Conservation (phyloP, 2,329 filamentous ascomycete genomes). For the Trichoderma sp. region DNA sequence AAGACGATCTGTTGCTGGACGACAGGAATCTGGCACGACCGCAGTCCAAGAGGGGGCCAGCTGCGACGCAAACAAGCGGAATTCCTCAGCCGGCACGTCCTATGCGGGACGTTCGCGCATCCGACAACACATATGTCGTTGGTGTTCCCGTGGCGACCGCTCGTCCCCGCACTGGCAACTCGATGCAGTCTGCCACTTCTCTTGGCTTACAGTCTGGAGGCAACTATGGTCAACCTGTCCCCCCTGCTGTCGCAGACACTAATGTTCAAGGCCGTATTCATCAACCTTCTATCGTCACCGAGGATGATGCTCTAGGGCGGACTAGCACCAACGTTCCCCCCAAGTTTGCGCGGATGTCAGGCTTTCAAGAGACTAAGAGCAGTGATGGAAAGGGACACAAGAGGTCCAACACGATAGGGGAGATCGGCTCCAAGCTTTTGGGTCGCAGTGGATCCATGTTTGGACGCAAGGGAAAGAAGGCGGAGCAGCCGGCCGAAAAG, state of each 20-base stretch:
- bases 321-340: constrained; percentile 57
- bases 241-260: constrained; percentile 81
- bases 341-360: constrained; percentile 57
- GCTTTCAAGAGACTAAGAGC: constrained; percentile 52
- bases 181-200: constrained; percentile 66
- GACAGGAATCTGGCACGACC: constrained; percentile 55
- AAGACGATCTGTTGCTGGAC: constrained; percentile 33
- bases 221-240: constrained; percentile 78
- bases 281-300: constrained; percentile 61
- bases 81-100: constrained; percentile 25
- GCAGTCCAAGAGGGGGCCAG: constrained; percentile 44
- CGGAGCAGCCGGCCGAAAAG: constrained; percentile 53
- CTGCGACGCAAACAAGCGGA: constrained; percentile 38
- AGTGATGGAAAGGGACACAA: constrained; percentile 56
- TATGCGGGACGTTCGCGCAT: constrained; percentile 37
- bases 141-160: constrained; percentile 41
- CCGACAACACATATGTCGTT: constrained; percentile 45
- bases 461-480: constrained; percentile 56
- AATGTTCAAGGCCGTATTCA: constrained; percentile 88
- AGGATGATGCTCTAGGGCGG: constrained; percentile 64
- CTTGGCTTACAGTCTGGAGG: constrained; percentile 64
- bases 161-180: constrained; percentile 78
- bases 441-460: constrained; percentile 80
- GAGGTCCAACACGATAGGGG: constrained; percentile 72
- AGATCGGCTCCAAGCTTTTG: constrained; percentile 79